Conservation (phyloP, 345 rosid species). For the Camelina sativa region DNA sequence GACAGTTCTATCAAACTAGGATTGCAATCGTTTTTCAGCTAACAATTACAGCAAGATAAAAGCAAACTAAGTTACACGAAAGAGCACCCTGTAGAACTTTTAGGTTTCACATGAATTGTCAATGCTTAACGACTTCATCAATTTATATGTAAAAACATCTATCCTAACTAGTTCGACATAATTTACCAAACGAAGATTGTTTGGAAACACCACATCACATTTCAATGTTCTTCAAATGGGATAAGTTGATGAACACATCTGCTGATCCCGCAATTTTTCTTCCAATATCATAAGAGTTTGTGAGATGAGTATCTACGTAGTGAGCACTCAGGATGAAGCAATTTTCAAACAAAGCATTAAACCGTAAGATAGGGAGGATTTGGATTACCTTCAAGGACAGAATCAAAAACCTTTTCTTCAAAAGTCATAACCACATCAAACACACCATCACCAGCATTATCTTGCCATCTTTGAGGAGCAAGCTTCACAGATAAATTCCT, state of each 20-base stretch:
- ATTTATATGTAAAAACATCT: not conserved
- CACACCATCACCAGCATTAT: slow-evolving; percentile 83
- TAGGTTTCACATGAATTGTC: not conserved
- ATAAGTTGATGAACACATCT: too few species aligned
- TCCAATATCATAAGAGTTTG: too few species aligned
- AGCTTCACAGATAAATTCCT: slow-evolving; percentile 75
- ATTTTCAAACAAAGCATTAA: too few species aligned
- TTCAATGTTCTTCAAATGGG: too few species aligned
- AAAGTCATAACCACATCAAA: slow-evolving; percentile 81
- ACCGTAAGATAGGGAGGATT: too few species aligned
- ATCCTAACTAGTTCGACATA: not conserved
- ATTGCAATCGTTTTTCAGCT: not conserved
- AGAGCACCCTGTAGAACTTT: not conserved
- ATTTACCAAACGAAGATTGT: not conserved
- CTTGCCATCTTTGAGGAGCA: slow-evolving; percentile 98
- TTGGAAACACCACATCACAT: too few species aligned
- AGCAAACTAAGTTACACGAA: not conserved
- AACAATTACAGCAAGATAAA: not conserved
- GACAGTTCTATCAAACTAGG: slow-evolving; percentile 12
- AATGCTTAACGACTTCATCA: not conserved
- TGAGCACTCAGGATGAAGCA: not conserved
- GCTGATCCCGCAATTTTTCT: too few species aligned
- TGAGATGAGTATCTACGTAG: not conserved
- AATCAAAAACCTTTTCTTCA: slow-evolving; percentile 95
- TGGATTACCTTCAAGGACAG: slow-evolving; percentile 72